Evolutionary conservation across 2,329 filamentous ascomycete genomes (phyloP).

Genomic region (Aureobasidium pullulans): DNA sequence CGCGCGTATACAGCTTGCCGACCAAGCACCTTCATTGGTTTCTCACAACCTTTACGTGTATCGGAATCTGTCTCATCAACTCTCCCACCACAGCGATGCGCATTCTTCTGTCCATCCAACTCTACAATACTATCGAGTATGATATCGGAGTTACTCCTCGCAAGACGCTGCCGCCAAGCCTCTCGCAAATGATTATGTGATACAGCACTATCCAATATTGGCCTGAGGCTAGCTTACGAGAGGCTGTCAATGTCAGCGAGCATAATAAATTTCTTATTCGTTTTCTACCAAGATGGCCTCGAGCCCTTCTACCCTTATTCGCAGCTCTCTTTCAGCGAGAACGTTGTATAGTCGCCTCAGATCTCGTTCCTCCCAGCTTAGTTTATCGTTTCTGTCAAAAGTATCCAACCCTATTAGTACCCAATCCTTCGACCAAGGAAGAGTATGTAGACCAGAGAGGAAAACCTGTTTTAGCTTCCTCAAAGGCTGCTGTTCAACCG

Average conservation of each 20-base stretch:
- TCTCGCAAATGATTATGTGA: too few relatives aligned
- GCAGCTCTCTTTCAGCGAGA: conserved; percentile 54
- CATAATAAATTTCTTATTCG: too few relatives aligned
- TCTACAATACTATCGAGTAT: too few relatives aligned
- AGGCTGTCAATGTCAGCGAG: too few relatives aligned
- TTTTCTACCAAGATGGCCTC: neutral
- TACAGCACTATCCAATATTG: too few relatives aligned
- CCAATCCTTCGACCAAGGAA: conserved; percentile 59
- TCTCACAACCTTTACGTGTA: neutral
- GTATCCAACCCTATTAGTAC: conserved; percentile 50
- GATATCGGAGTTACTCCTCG: too few relatives aligned
- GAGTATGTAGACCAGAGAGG: conserved; percentile 38
- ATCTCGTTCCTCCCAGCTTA: conserved; percentile 40
- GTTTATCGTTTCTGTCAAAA: conserved; percentile 19
- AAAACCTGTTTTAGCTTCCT: conserved; percentile 18
- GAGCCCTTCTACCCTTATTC: conserved; percentile 31
- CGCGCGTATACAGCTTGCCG: neutral
- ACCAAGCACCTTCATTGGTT: too few relatives aligned
- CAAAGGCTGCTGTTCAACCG: neutral
- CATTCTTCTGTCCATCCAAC: too few relatives aligned
- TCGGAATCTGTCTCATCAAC: neutral
- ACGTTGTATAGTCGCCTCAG: conserved; percentile 48
- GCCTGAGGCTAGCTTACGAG: too few relatives aligned
- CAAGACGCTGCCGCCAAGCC: too few relatives aligned
- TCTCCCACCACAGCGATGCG: too few relatives aligned